phyloP scores from a whole-genome alignment of 2,329 filamentous ascomycete genomes.

The Truncatella angustata region DNA sequence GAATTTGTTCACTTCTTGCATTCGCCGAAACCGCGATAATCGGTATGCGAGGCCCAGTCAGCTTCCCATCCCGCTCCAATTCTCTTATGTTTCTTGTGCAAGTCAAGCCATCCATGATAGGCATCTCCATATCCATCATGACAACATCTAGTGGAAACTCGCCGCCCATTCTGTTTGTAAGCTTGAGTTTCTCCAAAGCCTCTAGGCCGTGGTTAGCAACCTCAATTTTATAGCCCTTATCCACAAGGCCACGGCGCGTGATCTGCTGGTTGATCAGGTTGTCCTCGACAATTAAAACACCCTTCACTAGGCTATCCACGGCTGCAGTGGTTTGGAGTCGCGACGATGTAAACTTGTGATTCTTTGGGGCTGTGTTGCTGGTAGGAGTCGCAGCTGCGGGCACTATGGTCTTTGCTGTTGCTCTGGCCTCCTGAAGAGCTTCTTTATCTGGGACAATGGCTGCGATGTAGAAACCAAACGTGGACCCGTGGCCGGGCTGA shows the following conservation, averaged over 20 bases:
- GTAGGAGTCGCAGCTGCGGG: slow-evolving; percentile 24
- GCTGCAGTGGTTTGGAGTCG: slow-evolving; percentile 10
- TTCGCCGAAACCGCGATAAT: slow-evolving; percentile 69
- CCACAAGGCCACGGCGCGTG: slow-evolving; percentile 58
- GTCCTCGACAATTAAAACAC: slow-evolving; percentile 62
- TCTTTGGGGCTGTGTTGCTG: slow-evolving; percentile 9
- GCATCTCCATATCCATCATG: slow-evolving; percentile 78
- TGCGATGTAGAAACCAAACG: slow-evolving; percentile 73
- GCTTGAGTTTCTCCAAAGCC: slow-evolving; percentile 44
- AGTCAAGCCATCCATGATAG: slow-evolving; percentile 67
- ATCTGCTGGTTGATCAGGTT: slow-evolving; percentile 67
- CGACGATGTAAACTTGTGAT: background rate
- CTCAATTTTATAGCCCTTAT: slow-evolving; percentile 55
- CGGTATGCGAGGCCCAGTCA: slow-evolving; percentile 53
- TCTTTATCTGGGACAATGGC: slow-evolving; percentile 36
- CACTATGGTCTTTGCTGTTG: slow-evolving; percentile 32
- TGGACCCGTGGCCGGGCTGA: slow-evolving; percentile 63
- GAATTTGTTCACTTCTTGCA: slow-evolving; percentile 60
- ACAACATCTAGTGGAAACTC: slow-evolving; percentile 54
- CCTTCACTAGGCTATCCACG: slow-evolving; percentile 35
- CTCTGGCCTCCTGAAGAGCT: slow-evolving; percentile 39
- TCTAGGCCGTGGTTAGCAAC: slow-evolving; percentile 64
- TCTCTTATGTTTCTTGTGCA: slow-evolving; percentile 64
- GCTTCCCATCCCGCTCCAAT: slow-evolving; percentile 52
- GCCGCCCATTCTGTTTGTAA: slow-evolving; percentile 18